Conservation (phyloP, 2,329 filamentous ascomycete species). For the Thielaviopsis cerberus region DNA sequence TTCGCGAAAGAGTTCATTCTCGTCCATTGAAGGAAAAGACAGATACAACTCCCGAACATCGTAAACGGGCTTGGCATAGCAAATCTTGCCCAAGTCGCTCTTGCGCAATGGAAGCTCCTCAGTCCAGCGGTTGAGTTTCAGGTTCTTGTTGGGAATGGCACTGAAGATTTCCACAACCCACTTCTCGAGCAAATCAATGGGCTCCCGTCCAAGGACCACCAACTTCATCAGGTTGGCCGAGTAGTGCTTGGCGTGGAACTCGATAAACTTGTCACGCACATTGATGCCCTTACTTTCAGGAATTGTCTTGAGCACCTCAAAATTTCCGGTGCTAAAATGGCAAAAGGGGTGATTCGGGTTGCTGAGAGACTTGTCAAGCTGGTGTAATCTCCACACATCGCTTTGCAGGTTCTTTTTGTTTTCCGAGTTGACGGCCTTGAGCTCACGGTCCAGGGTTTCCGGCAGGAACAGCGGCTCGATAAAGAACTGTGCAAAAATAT, state of each 20-base stretch:
- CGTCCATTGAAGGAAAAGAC: conserved; percentile 69
- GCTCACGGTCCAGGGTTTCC: conserved; percentile 68
- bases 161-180: conserved; percentile 78
- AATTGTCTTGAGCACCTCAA: conserved; percentile 66
- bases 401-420: conserved; percentile 96
- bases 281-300: conserved; percentile 66
- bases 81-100: conserved; percentile 42
- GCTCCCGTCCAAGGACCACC: conserved; percentile 65
- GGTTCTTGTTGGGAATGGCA: conserved; percentile 61
- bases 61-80: conserved; percentile 83
- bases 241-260: conserved; percentile 77
- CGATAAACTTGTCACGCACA: conserved; percentile 77
- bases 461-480: conserved; percentile 71
- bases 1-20: conserved; percentile 59
- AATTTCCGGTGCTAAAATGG: conserved; percentile 80
- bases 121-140: conserved; percentile 41
- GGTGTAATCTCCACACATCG: conserved; percentile 71
- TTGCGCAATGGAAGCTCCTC: conserved; percentile 31
- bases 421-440: conserved; percentile 80
- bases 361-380: conserved; percentile 73
- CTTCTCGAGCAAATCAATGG: conserved; percentile 59
- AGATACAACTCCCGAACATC: conserved; percentile 64
- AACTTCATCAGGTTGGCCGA: conserved; percentile 90
- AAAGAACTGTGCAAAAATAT: conserved; percentile 89
- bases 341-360: conserved; percentile 77